phyloP scores from a whole-genome alignment of 1,284 basidiomycete species.

The Ustilago bromivora region DNA sequence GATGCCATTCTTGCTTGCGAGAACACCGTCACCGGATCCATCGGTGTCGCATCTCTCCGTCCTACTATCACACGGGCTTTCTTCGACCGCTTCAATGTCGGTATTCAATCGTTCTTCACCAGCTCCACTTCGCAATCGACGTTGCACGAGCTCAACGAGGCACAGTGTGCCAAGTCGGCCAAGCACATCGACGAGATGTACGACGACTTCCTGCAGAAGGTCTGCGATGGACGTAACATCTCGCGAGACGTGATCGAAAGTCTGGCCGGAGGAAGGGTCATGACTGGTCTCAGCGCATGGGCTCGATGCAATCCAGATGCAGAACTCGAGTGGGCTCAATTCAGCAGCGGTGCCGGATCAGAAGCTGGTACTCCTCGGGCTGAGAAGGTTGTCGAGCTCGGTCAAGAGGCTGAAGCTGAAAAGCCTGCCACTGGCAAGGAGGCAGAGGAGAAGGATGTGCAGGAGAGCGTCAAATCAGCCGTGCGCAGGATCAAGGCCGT shows the following conservation, averaged over 20 bases:
- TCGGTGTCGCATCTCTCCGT: conserved; percentile 70
- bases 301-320: conserved; percentile 57
- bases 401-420: conserved; percentile 31
- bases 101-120: conserved; percentile 70
- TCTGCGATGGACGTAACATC: conserved; percentile 70
- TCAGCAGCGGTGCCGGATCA: conserved; percentile 1
- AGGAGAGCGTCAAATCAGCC: conserved; percentile 39
- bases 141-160: conserved; percentile 66
- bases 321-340: conserved; percentile 29
- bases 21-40: conserved; percentile 71
- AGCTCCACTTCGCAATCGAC: conserved; percentile 68
- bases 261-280: conserved; percentile 71
- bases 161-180: conserved; percentile 65
- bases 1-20: conserved; percentile 69
- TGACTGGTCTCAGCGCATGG: conserved; percentile 71
- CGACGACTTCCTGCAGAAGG: conserved; percentile 64
- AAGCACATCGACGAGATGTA: conserved; percentile 70
- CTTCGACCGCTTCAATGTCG: conserved; percentile 70
- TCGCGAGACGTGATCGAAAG: conserved; percentile 68
- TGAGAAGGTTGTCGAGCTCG: conserved; percentile 26
- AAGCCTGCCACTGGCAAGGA: conserved; percentile 16
- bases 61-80: conserved; percentile 70
- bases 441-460: conserved; percentile 7
- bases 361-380: conserved; percentile 13
- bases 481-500: conserved; percentile 48